Conservation (phyloP, 371 early-diverging fungal genomes). For the Mortierella sp. region DNA sequence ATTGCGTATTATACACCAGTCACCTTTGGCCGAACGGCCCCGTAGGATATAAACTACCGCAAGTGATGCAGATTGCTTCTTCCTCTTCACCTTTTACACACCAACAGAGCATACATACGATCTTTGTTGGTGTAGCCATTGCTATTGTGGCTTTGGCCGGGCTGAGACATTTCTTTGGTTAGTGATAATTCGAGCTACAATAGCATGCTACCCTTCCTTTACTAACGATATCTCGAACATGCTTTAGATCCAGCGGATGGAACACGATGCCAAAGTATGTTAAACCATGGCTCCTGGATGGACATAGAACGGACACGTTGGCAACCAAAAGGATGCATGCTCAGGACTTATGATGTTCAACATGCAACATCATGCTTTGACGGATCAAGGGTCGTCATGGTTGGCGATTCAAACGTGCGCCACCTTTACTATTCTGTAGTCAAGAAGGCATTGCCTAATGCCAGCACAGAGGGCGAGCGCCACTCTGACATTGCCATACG, state of each 20-base stretch:
- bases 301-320: constrained; percentile 57
- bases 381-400: constrained; percentile 63
- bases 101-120: constrained; percentile 9
- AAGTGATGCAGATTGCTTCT: constrained; percentile 19
- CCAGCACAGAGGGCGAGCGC: constrained; percentile 49
- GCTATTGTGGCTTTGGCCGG: constrained; percentile 16
- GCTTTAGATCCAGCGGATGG: constrained; percentile 59
- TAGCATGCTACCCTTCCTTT: neutral
- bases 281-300: constrained; percentile 62
- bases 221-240: neutral
- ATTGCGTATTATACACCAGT: no score
- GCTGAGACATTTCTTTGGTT: constrained; percentile 24
- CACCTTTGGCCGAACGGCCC: neutral
- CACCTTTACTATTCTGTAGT: constrained; percentile 70
- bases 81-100: neutral
- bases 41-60: neutral
- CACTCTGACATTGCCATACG: constrained; percentile 57
- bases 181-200: neutral
- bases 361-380: constrained; percentile 63
- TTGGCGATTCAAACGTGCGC: constrained; percentile 80
- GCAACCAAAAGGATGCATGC: constrained; percentile 75
- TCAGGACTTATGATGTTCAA: constrained; percentile 60
- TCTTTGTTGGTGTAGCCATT: constrained; percentile 22
- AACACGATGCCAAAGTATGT: constrained; percentile 60
- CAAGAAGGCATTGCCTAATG: constrained; percentile 55